phyloP scores from a whole-genome alignment of 1,284 basidiomycete genomes.

The Ganoderma lingzhi region DNA sequence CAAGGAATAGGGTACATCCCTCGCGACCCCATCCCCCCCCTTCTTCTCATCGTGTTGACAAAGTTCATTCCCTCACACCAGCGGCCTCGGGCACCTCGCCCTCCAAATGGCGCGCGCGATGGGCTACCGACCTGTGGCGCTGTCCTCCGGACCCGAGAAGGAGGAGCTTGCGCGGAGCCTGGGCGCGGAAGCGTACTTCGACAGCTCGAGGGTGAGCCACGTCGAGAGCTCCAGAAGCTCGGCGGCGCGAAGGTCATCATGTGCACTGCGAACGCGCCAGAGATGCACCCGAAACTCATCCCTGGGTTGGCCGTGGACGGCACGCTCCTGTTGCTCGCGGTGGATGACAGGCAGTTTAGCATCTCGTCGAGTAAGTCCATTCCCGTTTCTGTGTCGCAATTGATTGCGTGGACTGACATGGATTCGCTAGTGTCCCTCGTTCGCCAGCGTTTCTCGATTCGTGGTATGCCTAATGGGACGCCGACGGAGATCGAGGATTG shows the following conservation, averaged over 20 bases:
- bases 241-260: slow-evolving; percentile 47
- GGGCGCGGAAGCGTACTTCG: slow-evolving; percentile 38
- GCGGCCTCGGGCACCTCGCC: slow-evolving; percentile 41
- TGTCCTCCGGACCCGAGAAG: slow-evolving; percentile 37
- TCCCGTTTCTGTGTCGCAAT: neutral
- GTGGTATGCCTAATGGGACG: slow-evolving; percentile 45
- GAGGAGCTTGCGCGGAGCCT: slow-evolving; percentile 36
- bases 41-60: neutral
- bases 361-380: slow-evolving; percentile 21
- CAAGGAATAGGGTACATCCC: slow-evolving; percentile 41
- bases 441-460: slow-evolving; percentile 42
- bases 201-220: slow-evolving; percentile 31
- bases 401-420: neutral
- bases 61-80: neutral
- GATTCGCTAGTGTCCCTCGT: slow-evolving; percentile 38
- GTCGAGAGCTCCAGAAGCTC: slow-evolving; percentile 45
- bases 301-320: slow-evolving; percentile 44
- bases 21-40: neutral
- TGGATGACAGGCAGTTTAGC: slow-evolving; percentile 16
- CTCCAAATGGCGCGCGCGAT: slow-evolving; percentile 38
- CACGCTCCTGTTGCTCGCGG: slow-evolving; percentile 38
- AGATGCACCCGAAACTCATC: slow-evolving; percentile 41
- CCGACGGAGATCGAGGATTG: slow-evolving; percentile 43
- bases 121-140: slow-evolving; percentile 35
- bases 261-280: slow-evolving; percentile 45